phyloP scores from a whole-genome alignment of 345 rosid species.

The Populus ilicifolia region DNA sequence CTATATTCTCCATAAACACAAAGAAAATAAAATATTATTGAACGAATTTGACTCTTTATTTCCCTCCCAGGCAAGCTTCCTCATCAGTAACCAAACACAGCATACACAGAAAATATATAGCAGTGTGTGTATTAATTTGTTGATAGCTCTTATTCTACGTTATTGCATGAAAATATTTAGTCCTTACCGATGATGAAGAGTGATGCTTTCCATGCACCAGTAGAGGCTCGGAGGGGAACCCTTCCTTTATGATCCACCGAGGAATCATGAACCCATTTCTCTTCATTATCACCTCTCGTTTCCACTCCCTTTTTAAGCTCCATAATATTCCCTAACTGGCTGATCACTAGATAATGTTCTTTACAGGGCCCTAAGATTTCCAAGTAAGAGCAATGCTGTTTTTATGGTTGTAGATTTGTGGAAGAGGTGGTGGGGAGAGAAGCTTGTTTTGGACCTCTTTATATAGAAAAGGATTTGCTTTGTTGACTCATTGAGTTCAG shows the following conservation, averaged over 20 bases:
- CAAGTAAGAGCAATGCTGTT: not conserved
- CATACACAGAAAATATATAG: not conserved
- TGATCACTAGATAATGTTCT: not conserved
- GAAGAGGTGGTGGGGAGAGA: constrained; percentile 2
- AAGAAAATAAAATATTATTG: not conserved
- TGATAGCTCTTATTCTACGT: not conserved
- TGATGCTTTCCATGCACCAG: constrained; percentile 71
- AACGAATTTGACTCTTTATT: not conserved
- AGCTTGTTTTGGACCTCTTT: constrained; percentile 17
- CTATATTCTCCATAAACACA: not conserved
- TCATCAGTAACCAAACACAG: not conserved
- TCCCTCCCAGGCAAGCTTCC: not conserved
- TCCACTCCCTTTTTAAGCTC: constrained; percentile 14
- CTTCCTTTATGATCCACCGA: constrained; percentile 54
- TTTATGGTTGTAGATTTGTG: not conserved
- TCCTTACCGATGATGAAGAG: constrained; percentile 56
- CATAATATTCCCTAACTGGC: not conserved
- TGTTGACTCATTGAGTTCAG: constrained; percentile 6
- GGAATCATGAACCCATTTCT: constrained; percentile 60
- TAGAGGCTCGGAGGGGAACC: constrained; percentile 49
- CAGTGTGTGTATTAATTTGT: not conserved
- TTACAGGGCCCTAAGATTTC: not conserved
- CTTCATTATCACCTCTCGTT: constrained; percentile 17
- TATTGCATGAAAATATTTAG: not conserved
- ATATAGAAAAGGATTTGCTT: constrained; percentile 26